Percentiles rank a stretch among this genome's conserved stretches.
Conservation (phyloP, 345 rosid genomes). For the Salix exigua region DNA sequence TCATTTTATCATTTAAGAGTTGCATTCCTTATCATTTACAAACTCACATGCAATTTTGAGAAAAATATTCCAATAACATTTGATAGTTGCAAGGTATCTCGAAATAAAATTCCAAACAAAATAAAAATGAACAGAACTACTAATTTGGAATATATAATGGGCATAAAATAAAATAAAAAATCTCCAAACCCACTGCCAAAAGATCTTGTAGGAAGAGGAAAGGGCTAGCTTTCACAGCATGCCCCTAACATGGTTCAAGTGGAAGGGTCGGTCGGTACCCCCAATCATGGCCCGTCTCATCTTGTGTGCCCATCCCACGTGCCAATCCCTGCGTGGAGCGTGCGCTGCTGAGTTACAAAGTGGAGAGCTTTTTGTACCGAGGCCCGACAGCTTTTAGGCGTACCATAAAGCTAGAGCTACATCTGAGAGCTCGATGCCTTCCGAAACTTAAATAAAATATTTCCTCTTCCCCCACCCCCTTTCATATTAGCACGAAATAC, state of each 20-base stretch:
- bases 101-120: no score
- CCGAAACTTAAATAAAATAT: neutral
- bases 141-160: no score
- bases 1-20: no score
- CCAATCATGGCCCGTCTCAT: slow-evolving; percentile 22
- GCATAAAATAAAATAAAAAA: no score
- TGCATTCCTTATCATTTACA: no score
- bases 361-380: slow-evolving; percentile 6
- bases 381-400: slow-evolving; percentile 39
- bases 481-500: no score
- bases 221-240: neutral
- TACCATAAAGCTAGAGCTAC: slow-evolving; percentile 25
- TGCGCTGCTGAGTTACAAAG: slow-evolving; percentile 41
- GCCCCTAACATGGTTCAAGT: slow-evolving; percentile 1
- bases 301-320: slow-evolving; percentile 41
- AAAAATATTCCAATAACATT: no score
- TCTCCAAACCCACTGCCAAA: neutral
- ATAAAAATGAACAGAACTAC: no score
- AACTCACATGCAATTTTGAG: no score
- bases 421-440: slow-evolving; percentile 10
- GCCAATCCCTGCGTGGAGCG: slow-evolving; percentile 27
- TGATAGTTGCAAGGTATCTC: no score
- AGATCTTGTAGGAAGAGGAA: neutral
- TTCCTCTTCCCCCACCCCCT: neutral
- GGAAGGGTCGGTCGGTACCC: slow-evolving; percentile 11